phyloP scores from a whole-genome alignment of 169 alveolate genomes.

The Cryptosporidium viatorum region DNA sequence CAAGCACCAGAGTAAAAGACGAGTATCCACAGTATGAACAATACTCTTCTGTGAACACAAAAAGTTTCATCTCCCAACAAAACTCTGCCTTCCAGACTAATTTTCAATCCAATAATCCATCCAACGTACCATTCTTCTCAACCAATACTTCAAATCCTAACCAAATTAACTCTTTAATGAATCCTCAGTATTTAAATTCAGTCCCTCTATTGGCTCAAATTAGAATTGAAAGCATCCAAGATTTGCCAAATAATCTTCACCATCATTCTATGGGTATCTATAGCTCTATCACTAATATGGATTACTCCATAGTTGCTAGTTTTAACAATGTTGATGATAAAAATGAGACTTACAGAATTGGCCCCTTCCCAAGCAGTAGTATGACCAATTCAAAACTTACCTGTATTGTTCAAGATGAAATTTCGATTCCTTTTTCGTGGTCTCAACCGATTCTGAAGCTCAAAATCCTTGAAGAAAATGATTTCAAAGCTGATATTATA shows the following conservation, averaged over 20 bases:
- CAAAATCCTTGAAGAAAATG: conserved; percentile 60
- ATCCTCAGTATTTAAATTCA: conserved; percentile 51
- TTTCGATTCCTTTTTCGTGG: conserved; percentile 61
- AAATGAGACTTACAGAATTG: conserved; percentile 67
- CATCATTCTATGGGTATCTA: conserved; percentile 15
- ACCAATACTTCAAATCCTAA: conserved; percentile 5
- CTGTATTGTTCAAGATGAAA: conserved; percentile 50
- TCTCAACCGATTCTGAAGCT: conserved; percentile 31
- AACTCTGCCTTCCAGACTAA: conserved; percentile 1
- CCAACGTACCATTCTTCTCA: neutral
- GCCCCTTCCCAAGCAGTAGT: conserved; percentile 60
- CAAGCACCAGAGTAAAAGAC: neutral
- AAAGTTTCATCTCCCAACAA: neutral
- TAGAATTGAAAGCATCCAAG: conserved; percentile 62
- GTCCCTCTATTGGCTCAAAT: conserved; percentile 71
- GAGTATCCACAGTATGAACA: conserved; percentile 4
- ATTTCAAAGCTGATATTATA: conserved; percentile 52
- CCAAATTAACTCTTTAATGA: conserved; percentile 13
- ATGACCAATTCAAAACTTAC: neutral
- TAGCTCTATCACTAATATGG: conserved; percentile 37
- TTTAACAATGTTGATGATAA: conserved; percentile 64
- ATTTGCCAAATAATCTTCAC: conserved; percentile 7
- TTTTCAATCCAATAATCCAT: conserved; percentile 1
- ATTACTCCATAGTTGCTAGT: conserved; percentile 61
- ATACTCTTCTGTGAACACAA: neutral